Conservation (phyloP, 2,329 filamentous ascomycete species). For the Chlorencoelia australis region DNA sequence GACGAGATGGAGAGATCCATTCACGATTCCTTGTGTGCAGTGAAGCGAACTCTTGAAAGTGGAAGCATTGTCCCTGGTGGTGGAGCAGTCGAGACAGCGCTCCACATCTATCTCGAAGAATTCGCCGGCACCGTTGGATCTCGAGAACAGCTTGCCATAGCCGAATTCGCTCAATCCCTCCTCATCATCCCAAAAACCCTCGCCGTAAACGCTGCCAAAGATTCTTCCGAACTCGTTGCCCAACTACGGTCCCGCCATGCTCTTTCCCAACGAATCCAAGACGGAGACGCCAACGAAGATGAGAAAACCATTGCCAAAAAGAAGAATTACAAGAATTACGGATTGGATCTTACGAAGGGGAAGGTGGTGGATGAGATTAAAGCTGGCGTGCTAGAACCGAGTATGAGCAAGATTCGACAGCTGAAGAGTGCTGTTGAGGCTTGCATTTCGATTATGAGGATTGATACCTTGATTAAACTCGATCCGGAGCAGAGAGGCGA, state of each 20-base stretch:
- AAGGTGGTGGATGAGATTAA: conserved; percentile 91
- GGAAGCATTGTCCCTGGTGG: conserved; percentile 94
- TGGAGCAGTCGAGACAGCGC: conserved; percentile 93
- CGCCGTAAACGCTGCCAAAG: conserved; percentile 93
- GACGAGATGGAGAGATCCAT: conserved; percentile 99
- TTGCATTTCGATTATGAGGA: conserved; percentile 98
- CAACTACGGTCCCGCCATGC: conserved; percentile 92
- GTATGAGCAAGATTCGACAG: conserved; percentile 96
- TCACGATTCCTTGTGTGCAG: conserved; percentile 91
- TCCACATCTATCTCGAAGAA: conserved; percentile 98
- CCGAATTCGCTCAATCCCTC: conserved; percentile 90
- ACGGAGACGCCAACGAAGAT: conserved; percentile 74
- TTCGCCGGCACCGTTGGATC: conserved; percentile 96
- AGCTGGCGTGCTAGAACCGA: conserved; percentile 89
- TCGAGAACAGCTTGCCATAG: conserved; percentile 93
- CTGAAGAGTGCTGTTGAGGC: conserved; percentile 97
- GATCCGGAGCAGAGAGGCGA: conserved; percentile 74
- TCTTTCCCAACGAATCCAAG: conserved; percentile 81
- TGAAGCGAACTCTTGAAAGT: conserved; percentile 94
- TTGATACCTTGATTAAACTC: conserved; percentile 96
- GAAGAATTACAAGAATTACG: conserved; percentile 99
- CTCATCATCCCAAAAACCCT: conserved; percentile 94
- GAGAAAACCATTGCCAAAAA: conserved; percentile 85
- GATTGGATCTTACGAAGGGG: conserved; percentile 78
- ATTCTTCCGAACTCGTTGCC: conserved; percentile 87